Percentiles rank a stretch among this genome's conserved stretches.
Evolutionary conservation across 805 yeast genomes (phyloP).

Genomic region (Lachancea meyersii): DNA sequence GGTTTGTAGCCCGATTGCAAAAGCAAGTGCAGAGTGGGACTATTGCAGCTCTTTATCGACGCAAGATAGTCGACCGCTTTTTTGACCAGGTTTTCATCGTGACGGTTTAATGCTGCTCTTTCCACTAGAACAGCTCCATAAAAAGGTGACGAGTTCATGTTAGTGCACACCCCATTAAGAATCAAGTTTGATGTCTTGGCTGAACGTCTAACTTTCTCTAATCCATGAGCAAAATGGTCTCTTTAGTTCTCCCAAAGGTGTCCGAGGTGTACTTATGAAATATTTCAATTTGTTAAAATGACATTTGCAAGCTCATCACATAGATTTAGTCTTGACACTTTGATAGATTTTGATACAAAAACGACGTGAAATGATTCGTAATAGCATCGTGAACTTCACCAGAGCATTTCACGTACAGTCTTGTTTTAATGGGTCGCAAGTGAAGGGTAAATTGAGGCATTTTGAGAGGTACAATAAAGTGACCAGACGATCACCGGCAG

Average conservation of each 20-base stretch:
- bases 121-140: slow-evolving; percentile 7
- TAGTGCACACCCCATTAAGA: not conserved
- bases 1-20: not conserved
- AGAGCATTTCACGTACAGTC: not conserved
- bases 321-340: not conserved
- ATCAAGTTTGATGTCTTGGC: not conserved
- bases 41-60: not conserved
- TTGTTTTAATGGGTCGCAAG: slow-evolving; percentile 3
- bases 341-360: not conserved
- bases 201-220: not conserved
- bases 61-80: slow-evolving; percentile 1
- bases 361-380: not conserved
- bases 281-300: not conserved
- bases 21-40: not conserved
- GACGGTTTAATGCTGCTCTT: slow-evolving; percentile 5
- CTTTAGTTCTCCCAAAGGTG: not conserved
- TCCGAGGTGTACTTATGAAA: not conserved
- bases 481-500: slow-evolving; percentile 18
- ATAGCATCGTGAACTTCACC: not conserved
- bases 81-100: not conserved
- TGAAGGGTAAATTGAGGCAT: slow-evolving; percentile 6
- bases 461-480: slow-evolving; percentile 7
- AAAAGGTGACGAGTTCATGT: not conserved
- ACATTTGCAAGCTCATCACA: slow-evolving; percentile 1
- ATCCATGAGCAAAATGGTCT: not conserved